Percentiles rank a stretch among this genome's conserved stretches.
phyloP scores from a whole-genome alignment of 1,139 yeast genomes.

The Candida glucosophila region DNA sequence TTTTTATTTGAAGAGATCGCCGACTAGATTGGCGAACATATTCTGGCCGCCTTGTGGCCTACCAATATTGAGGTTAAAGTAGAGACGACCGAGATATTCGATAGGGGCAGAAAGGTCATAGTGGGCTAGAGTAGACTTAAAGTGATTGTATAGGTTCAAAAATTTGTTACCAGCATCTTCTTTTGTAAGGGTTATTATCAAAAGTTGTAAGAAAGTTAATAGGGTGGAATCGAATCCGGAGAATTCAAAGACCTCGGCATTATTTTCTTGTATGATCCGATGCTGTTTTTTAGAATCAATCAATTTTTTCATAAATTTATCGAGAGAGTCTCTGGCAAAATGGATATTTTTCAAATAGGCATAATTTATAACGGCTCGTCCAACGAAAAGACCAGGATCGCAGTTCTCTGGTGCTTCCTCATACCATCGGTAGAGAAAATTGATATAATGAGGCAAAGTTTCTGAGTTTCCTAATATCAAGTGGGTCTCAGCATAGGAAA shows the following conservation, averaged over 20 bases:
- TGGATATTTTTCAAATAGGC: constrained; percentile 55
- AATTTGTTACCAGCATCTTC: constrained; percentile 46
- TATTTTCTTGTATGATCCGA: constrained; percentile 11
- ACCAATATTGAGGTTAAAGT: constrained; percentile 35
- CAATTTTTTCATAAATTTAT: constrained; percentile 28
- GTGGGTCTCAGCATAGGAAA: constrained; percentile 44
- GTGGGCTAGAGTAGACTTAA: constrained; percentile 21
- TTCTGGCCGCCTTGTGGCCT: constrained; percentile 53
- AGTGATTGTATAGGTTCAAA: constrained; percentile 40
- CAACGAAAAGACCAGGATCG: constrained; percentile 44
- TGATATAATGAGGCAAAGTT: constrained; percentile 45
- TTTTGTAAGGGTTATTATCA: constrained; percentile 55
- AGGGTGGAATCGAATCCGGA: constrained; percentile 18
- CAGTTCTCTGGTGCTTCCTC: constrained; percentile 15
- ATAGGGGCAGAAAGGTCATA: constrained; percentile 30
- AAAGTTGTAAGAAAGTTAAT: constrained; percentile 62
- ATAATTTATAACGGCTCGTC: constrained; percentile 66
- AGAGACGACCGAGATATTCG: constrained; percentile 40
- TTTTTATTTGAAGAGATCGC: constrained; percentile 52
- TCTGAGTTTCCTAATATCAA: constrained; percentile 61
- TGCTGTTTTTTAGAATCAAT: constrained; percentile 2
- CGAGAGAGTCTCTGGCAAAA: constrained; percentile 40
- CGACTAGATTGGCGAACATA: constrained; percentile 78
- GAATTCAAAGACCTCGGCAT: constrained; percentile 10
- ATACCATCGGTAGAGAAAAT: constrained; percentile 54